phyloP scores from a whole-genome alignment of 2,329 filamentous ascomycete genomes.

The Colletotrichum shisoi region DNA sequence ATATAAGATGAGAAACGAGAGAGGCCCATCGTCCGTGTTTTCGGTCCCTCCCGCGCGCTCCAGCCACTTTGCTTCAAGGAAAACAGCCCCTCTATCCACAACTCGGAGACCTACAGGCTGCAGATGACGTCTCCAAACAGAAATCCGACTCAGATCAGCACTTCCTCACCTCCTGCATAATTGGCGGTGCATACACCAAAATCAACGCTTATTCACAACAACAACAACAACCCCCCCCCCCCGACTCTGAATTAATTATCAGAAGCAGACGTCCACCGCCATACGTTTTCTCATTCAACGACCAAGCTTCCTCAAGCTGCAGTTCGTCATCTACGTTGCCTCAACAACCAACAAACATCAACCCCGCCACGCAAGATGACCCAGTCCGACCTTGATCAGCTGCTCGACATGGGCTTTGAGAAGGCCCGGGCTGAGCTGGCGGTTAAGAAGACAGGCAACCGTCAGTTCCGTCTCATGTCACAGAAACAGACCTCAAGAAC shows the following conservation, averaged over 20 bases:
- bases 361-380: conserved; percentile 55
- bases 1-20: background rate
- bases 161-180: conserved; percentile 12
- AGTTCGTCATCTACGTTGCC: background rate
- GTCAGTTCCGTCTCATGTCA: conserved; percentile 59
- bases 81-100: conserved; percentile 19
- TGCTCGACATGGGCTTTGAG: conserved; percentile 82
- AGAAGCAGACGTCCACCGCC: background rate
- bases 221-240: too few species aligned
- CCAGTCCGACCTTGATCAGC: conserved; percentile 65
- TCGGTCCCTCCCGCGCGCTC: conserved; percentile 25
- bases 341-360: conserved; percentile 38
- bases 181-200: conserved; percentile 2
- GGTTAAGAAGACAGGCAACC: conserved; percentile 79
- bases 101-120: conserved; percentile 24
- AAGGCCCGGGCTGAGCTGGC: conserved; percentile 82
- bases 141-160: conserved; percentile 26
- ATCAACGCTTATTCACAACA: conserved; percentile 6
- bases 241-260: background rate
- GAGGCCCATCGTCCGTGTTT: conserved; percentile 4
- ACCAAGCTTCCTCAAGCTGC: background rate
- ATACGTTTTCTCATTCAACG: background rate
- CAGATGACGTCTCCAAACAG: conserved; percentile 36
- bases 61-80: conserved; percentile 19
- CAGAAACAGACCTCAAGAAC: background rate